Evolutionary conservation across 2,329 filamentous ascomycete genomes (phyloP), one percentile per base, ranked within the genome.

Genomic region (Daldinia sp.): DNA sequence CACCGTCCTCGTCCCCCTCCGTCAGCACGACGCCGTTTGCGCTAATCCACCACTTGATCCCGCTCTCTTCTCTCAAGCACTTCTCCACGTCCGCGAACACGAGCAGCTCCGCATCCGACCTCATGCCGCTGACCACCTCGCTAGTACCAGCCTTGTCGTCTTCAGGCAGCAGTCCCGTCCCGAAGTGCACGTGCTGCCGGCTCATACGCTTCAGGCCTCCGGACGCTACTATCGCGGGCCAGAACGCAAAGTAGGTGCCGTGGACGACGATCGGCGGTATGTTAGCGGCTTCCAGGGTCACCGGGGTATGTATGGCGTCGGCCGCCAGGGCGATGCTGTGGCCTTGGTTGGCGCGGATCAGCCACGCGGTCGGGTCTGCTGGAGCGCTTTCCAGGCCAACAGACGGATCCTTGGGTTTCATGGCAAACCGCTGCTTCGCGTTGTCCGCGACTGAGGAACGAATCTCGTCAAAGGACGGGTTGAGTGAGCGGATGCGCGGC

Each of bases 271-370:
- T 81, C 0, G 81, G 73, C 0, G 92, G 92, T 1, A 94, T 70
- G 64, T 86, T 86, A 21, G 72, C 83, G 5, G 75, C 78, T 30
- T 84, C 83, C 0, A 86, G 73, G 1, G 87, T 88, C 59, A 97
- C 81, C 5, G 89, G 88, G 17, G 82, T 84, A 2, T 97, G 85
- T 1, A 96, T 83, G 0, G 85, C 85, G 47, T 89, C 86, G n/a
- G 87, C 87, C 25, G 92, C 89, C 32, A 88, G 79, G 72, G 88
- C 87, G 74, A 99, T 91, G 71, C 87, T 93, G 81, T 98, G 95
- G 56, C 95, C 95, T 80, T 98, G 95, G 74, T 96, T 97, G 25
- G 95, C 95, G 72, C 95, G 93, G 78, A 99, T 97, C 29, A 96
- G 83, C 81, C 89, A 97, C 76, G 90, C 83, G 0, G 83, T 76